Evolutionary conservation across 441 rosid species (phyloP).

Genomic region (Omphalea diandra): DNA sequence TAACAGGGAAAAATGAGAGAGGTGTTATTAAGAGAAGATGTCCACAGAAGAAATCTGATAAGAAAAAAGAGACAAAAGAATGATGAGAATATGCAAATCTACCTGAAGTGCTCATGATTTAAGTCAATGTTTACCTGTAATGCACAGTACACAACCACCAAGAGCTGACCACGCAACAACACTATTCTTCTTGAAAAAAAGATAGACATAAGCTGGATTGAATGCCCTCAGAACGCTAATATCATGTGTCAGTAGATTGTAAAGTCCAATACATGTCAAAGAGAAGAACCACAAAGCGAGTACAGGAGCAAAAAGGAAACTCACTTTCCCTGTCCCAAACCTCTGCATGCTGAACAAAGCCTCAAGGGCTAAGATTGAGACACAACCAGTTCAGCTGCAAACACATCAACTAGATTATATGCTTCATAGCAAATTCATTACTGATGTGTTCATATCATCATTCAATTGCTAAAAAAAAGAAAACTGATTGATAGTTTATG

Average conservation of each 20-base stretch:
- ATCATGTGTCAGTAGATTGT: conserved; percentile 63
- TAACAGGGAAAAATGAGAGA: background rate
- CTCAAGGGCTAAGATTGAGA: conserved; percentile 62
- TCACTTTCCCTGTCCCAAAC: conserved; percentile 93
- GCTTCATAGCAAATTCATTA: conserved; percentile 10
- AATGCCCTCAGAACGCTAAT: conserved; percentile 70
- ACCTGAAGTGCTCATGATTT: background rate
- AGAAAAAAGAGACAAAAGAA: background rate
- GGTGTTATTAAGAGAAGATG: background rate
- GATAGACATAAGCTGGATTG: conserved; percentile 76
- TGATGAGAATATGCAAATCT: conserved; percentile 12
- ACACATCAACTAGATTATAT: conserved; percentile 16
- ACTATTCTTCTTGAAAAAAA: conserved; percentile 83
- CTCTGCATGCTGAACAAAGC: conserved; percentile 82
- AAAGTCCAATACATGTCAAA: conserved; percentile 77
- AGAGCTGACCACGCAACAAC: conserved; percentile 86
- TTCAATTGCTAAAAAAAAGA: background rate
- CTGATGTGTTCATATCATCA: background rate
- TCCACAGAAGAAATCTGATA: background rate
- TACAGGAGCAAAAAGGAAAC: conserved; percentile 82
- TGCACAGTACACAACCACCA: conserved; percentile 95
- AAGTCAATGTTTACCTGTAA: conserved; percentile 60
- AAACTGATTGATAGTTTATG: background rate
- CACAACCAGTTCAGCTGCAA: conserved; percentile 69
- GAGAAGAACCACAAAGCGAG: conserved; percentile 91